These are phyloP conservation scores for Apiospora arundinis DNA, from an alignment of 2,329 filamentous ascomycete species.

Conservation along the genomic window DNA sequence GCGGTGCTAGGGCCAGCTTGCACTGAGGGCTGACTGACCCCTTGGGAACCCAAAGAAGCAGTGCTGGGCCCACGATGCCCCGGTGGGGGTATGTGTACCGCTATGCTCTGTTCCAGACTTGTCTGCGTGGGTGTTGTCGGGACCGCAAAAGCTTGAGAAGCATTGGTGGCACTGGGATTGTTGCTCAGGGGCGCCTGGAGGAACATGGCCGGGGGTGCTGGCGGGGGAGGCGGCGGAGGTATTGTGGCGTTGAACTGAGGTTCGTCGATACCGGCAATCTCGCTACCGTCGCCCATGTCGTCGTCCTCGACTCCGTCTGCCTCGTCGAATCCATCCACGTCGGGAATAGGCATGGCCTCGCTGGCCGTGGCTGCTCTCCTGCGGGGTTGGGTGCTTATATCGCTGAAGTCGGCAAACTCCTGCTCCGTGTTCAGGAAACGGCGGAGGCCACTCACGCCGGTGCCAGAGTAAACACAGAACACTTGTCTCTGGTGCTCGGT, in stretches of 20 bases:
- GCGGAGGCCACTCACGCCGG: conserved; percentile 79
- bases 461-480: conserved; percentile 96
- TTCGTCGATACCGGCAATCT: conserved; percentile 37
- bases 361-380: conserved; percentile 21
- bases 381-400: conserved; percentile 24
- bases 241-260: conserved; percentile 25
- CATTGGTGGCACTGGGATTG: neutral
- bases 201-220: conserved; percentile 21
- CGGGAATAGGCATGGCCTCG: conserved; percentile 25
- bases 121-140: conserved; percentile 22
- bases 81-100: neutral
- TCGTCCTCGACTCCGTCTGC: conserved; percentile 41
- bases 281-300: conserved; percentile 44
- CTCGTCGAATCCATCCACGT: conserved; percentile 39
- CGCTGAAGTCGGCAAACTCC: conserved; percentile 50
- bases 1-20: conserved; percentile 20
- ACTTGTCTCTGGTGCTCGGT: conserved; percentile 93
- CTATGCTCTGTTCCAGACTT: conserved; percentile 20
- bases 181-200: conserved; percentile 9
- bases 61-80: conserved; percentile 23
- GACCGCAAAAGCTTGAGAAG: conserved; percentile 3
- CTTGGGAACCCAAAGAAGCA: conserved; percentile 6
- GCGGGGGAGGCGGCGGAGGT: conserved; percentile 31
- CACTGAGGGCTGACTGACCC: neutral
- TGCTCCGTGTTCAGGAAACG: conserved; percentile 72